These are phyloP conservation scores for Blastobotrys muscicola DNA, from an alignment of 805 yeast species.

Conservation along the genomic window DNA sequence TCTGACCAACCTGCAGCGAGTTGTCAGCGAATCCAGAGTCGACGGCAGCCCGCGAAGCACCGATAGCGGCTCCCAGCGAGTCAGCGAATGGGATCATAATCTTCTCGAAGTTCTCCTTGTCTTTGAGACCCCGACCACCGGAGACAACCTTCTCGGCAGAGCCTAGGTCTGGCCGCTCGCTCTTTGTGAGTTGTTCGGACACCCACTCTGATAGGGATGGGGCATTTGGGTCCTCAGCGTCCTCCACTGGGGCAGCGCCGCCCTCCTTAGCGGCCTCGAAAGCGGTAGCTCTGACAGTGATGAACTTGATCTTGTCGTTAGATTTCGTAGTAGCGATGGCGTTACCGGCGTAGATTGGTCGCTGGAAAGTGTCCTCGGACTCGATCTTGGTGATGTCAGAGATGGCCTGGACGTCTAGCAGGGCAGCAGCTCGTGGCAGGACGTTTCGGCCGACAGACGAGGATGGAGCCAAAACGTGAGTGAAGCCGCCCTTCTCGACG, in stretches of 20 bases:
- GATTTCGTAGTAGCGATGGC: constrained; percentile 75
- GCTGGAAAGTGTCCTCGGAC: constrained; percentile 61
- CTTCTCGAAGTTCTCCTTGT: constrained; percentile 75
- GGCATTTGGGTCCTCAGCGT: constrained; percentile 25
- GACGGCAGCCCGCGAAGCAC: constrained; percentile 97
- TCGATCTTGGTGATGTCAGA: constrained; percentile 69
- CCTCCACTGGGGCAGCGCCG: constrained; percentile 35
- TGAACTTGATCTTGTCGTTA: constrained; percentile 51
- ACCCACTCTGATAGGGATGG: constrained; percentile 49
- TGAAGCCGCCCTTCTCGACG: constrained; percentile 36
- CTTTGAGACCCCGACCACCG: constrained; percentile 92
- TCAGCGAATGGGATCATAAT: constrained; percentile 77
- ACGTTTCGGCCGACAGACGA: constrained; percentile 83
- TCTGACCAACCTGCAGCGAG: constrained; percentile 94
- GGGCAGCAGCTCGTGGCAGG: constrained; percentile 79
- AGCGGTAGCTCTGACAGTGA: constrained; percentile 80
- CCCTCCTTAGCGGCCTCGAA: constrained; percentile 44
- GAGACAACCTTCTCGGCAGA: constrained; percentile 75
- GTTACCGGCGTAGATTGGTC: constrained; percentile 96
- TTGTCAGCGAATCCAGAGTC: constrained; percentile 94
- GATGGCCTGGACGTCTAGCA: constrained; percentile 78
- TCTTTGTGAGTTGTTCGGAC: constrained; percentile 60
- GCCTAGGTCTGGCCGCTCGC: constrained; percentile 85
- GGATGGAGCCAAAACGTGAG: constrained; percentile 72
- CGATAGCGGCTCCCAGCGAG: constrained; percentile 81